Evolutionary conservation across 352 stramenopile genomes (phyloP).

Genomic region (Phytopythium oedochilum): DNA sequence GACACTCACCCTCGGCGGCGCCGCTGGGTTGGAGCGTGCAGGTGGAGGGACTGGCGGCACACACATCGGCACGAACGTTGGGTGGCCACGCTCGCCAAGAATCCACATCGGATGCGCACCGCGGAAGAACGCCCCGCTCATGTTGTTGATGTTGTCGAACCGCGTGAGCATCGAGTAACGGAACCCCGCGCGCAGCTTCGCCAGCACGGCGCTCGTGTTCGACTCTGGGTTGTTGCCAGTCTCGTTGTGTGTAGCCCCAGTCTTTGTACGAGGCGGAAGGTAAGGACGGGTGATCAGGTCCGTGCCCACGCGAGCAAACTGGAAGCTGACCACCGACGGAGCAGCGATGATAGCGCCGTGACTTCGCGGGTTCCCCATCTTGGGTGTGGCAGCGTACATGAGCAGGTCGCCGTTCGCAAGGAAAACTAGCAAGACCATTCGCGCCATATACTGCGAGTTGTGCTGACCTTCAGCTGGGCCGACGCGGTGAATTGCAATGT

Average conservation of each 20-base stretch:
- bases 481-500: slow-evolving; percentile 79
- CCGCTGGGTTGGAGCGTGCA: slow-evolving; percentile 4
- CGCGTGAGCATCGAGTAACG: slow-evolving; percentile 83
- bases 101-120: slow-evolving; percentile 84
- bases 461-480: slow-evolving; percentile 66
- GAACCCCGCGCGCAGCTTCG: slow-evolving; percentile 73
- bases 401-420: slow-evolving; percentile 82
- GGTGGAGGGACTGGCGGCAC: slow-evolving; percentile 23
- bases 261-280: slow-evolving; percentile 50
- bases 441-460: slow-evolving; percentile 68
- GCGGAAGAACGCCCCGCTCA: slow-evolving; percentile 83
- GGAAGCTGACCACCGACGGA: slow-evolving; percentile 25
- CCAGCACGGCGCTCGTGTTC: slow-evolving; percentile 62
- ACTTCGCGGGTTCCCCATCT: slow-evolving; percentile 18
- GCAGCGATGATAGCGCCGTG: slow-evolving; percentile 10
- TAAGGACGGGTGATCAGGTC: slow-evolving; percentile 80
- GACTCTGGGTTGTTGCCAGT: slow-evolving; percentile 42
- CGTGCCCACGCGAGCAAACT: slow-evolving; percentile 62
- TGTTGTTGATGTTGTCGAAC: slow-evolving; percentile 83
- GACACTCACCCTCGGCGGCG: slow-evolving; percentile 46
- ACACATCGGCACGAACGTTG: slow-evolving; percentile 73
- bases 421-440: slow-evolving; percentile 83
- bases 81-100: slow-evolving; percentile 55
- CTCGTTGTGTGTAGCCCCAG: slow-evolving; percentile 39
- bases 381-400: slow-evolving; percentile 65